phyloP scores from a whole-genome alignment of 1,284 basidiomycete genomes.

The Ganoderma lingzhi region DNA sequence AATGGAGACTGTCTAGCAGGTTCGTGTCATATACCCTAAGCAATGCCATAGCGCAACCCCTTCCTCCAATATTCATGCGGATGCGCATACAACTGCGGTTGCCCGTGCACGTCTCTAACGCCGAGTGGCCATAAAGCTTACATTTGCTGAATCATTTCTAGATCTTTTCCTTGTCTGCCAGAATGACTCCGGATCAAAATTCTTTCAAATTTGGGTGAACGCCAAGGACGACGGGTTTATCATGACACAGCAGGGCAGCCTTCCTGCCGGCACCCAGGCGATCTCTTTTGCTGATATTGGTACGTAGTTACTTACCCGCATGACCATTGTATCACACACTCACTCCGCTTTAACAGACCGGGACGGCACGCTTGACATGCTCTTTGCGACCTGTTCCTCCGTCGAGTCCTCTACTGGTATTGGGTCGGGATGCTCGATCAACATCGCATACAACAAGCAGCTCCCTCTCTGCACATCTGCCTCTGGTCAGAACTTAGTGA shows the following conservation, averaged over 20 bases:
- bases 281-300: slow-evolving; percentile 95
- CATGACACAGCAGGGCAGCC: slow-evolving; percentile 69
- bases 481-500: slow-evolving; percentile 53
- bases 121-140: not conserved
- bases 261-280: slow-evolving; percentile 83
- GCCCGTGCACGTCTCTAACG: not conserved
- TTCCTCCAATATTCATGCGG: not conserved
- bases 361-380: slow-evolving; percentile 96
- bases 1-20: slow-evolving; percentile 97
- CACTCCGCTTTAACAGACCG: slow-evolving; percentile 65
- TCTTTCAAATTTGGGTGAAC: slow-evolving; percentile 94
- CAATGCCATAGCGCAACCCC: not conserved
- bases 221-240: slow-evolving; percentile 79
- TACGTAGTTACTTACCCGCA: slow-evolving; percentile 43
- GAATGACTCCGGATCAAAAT: slow-evolving; percentile 58
- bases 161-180: slow-evolving; percentile 94
- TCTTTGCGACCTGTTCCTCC: slow-evolving; percentile 86
- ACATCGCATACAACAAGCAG: slow-evolving; percentile 95
- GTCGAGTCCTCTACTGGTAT: slow-evolving; percentile 74
- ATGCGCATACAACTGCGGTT: not conserved
- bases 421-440: slow-evolving; percentile 82
- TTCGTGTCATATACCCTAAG: slow-evolving; percentile 40
- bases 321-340: not conserved
- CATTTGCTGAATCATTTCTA: slow-evolving; percentile 37
- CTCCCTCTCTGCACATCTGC: slow-evolving; percentile 78